Conservation (phyloP, 495 filamentous ascomycete species). For the Xylaria flabelliformis region DNA sequence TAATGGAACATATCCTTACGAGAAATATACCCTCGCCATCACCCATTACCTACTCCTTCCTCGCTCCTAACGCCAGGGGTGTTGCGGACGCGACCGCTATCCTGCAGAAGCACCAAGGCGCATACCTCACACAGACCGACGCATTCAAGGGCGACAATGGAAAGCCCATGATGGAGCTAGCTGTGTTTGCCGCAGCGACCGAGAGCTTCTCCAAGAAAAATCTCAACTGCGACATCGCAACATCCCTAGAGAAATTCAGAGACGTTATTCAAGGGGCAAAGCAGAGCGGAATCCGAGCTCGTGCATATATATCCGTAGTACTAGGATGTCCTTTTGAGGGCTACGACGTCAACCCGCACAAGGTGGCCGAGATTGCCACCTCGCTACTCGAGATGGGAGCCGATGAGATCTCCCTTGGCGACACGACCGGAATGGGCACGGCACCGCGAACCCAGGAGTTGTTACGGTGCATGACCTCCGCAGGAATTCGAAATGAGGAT, state of each 20-base stretch:
- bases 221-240: constrained; percentile 85
- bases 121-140: constrained; percentile 48
- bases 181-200: constrained; percentile 90
- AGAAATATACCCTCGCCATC: constrained; percentile 67
- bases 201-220: constrained; percentile 91
- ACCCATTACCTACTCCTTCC: constrained; percentile 88
- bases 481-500: constrained; percentile 79
- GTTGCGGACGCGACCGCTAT: constrained; percentile 61
- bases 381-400: constrained; percentile 91
- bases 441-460: constrained; percentile 77
- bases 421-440: constrained; percentile 97
- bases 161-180: constrained; percentile 72
- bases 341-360: constrained; percentile 74
- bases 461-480: constrained; percentile 70
- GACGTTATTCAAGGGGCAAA: constrained; percentile 79
- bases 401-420: constrained; percentile 91
- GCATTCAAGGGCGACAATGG: constrained; percentile 32
- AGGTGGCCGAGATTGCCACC: constrained; percentile 83
- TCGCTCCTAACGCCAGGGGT: constrained; percentile 88
- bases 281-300: constrained; percentile 71
- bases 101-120: constrained; percentile 45
- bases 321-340: constrained; percentile 96
- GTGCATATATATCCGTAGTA: constrained; percentile 94
- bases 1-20: constrained; percentile 76
- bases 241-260: constrained; percentile 77